Evolutionary conservation across 768 basidiomycete species (phyloP), one percentile per base, ranked within the genome.

Genomic region (Termitomyces sp.): DNA sequence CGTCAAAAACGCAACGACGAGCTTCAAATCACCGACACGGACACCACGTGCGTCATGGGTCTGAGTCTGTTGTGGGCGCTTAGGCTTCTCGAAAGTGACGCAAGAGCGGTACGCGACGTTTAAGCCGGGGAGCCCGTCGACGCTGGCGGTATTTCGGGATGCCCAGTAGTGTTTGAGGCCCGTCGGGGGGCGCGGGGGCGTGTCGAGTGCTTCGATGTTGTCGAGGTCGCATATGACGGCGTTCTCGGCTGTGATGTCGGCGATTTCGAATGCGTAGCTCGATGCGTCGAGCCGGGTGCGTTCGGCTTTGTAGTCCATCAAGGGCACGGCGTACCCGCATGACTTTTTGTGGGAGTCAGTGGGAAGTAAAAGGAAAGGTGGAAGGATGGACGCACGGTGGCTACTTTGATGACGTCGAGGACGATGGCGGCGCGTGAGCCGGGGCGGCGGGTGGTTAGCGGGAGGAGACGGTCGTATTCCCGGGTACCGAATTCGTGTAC

Each of bases 241-340:
- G 27, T 47, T 9, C 57, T 64, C 68, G 42, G 53, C 65, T 6
- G 59, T 64, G 36, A 71, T 70, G 61, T 85, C 83, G 2, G 65
- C 61, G 0, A 54, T 54, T 67, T 88, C 71, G 9, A 70, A 72
- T 33, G 76, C 76, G 69, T 69, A 81, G 31, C 79, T 74, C 20
- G 22, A 6, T 4, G n/a, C 12, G 44, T 80, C 72, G 16, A 85
- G 80, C 9, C 75, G 75, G 2, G 76, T 78, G 27, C 88, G 84
- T 57, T 86, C 82, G 4, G 75, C 72, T 42, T 80, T 69, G 71
- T 81, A 89, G 45, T 76, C 73, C 67, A 81, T 88, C 63, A 78
- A 78, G 2, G 88, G 87, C 27, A 88, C 79, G 0, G 79, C 79
- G 62, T 78, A 88, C 22, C 88, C 86, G 62, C 86, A 89, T 2